Evolutionary conservation across 192 early-diverging fungal genomes (phyloP).

Genomic region (Entomortierella lignicola): DNA sequence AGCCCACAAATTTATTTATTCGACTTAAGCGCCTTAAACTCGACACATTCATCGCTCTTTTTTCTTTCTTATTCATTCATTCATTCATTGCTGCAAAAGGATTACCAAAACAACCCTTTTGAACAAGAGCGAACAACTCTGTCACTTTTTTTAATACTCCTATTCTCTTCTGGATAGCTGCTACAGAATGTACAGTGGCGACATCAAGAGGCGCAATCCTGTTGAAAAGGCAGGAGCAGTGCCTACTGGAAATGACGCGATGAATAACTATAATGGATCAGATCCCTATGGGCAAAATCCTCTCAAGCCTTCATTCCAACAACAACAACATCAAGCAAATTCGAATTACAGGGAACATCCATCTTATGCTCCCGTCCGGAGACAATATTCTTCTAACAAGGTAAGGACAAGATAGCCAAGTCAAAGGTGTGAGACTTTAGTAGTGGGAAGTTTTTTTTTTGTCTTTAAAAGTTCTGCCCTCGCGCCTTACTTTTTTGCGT

Average conservation of each 20-base stretch:
- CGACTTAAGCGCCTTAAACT: neutral
- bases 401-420: too few relatives aligned
- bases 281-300: constrained; percentile 48
- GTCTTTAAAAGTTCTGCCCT: neutral
- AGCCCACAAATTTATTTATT: neutral
- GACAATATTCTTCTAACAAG: constrained; percentile 62
- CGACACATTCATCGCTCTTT: neutral
- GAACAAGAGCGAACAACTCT: too few relatives aligned
- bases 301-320: constrained; percentile 48
- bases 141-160: neutral
- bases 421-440: neutral
- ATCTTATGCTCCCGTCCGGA: constrained; percentile 6
- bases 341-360: constrained; percentile 29
- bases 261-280: neutral
- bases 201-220: constrained; percentile 52
- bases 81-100: neutral
- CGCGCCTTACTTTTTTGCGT: too few relatives aligned
- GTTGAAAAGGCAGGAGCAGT: neutral
- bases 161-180: neutral
- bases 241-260: neutral
- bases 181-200: constrained; percentile 32
- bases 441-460: neutral
- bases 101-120: too few relatives aligned
- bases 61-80: neutral
- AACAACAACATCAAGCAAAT: constrained; percentile 33